Conservation (phyloP, 805 yeast species). For the Dipodascopsis uninucleata region DNA sequence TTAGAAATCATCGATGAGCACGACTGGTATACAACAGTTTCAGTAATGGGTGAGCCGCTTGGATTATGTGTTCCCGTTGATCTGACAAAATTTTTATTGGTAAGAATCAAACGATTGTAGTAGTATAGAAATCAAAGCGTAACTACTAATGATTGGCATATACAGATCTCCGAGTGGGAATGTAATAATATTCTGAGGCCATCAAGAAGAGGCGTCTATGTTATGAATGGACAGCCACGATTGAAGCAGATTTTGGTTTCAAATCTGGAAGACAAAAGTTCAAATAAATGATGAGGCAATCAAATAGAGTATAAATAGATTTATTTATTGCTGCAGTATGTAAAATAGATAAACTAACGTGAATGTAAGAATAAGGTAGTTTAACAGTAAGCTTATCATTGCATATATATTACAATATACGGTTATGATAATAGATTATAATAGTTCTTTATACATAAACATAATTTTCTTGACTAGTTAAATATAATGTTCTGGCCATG, state of each 20-base stretch:
- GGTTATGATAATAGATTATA: too few relatives aligned
- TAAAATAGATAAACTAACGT: too few relatives aligned
- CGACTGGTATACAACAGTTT: slow-evolving; percentile 61
- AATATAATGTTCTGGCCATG: too few relatives aligned
- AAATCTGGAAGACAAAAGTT: slow-evolving; percentile 1
- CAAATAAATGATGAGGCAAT: too few relatives aligned
- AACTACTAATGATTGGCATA: neutral
- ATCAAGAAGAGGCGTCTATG: slow-evolving; percentile 22
- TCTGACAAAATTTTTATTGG: slow-evolving; percentile 9
- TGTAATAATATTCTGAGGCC: slow-evolving; percentile 14
- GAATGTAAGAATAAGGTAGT: too few relatives aligned
- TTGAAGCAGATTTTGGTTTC: slow-evolving; percentile 24
- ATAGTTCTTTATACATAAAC: too few relatives aligned
- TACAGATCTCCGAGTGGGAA: slow-evolving; percentile 15
- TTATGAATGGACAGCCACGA: slow-evolving; percentile 12
- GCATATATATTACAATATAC: too few relatives aligned
- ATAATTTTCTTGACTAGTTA: too few relatives aligned
- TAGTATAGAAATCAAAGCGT: neutral
- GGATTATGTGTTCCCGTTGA: slow-evolving; percentile 25
- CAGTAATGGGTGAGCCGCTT: slow-evolving; percentile 42
- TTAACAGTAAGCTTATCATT: too few relatives aligned
- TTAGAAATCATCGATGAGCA: slow-evolving; percentile 77
- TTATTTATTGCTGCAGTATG: too few relatives aligned
- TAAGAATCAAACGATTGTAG: slow-evolving; percentile 1
- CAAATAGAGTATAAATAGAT: too few relatives aligned